Evolutionary conservation across 2,329 filamentous ascomycete species (phyloP), one percentile per base, ranked within the genome.

Genomic region (Geosmithia morbida): DNA sequence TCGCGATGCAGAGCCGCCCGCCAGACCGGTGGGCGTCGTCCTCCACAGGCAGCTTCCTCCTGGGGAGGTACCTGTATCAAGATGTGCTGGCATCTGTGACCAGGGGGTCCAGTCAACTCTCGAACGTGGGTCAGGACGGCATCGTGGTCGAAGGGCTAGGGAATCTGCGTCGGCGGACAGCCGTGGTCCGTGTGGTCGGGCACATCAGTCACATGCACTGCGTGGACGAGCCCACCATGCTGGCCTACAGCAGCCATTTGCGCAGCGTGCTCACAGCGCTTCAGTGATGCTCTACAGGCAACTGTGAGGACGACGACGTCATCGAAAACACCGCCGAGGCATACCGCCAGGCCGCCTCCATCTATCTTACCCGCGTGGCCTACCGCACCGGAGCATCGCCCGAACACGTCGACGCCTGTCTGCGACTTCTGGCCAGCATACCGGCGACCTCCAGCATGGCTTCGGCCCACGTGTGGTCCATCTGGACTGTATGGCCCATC

Each of bases 121-220:
- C 33, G 11, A 11, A 37, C 33, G 76, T 37, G 6, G 33, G 13
- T 11, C 33, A 37, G 33, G 33, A 37, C 33, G 33, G 33, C 33
- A 37, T 37, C 33, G 13, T 37, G 33, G 33, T 37, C 33, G 33
- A 37, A 11, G 33, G 33, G 13, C 33, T 37, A 11, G 33, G 11
- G 6, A 37, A 16, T 16, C 33, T 37, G 33, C 10, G 33, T 3
- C 33, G 33, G 33, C 33, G 6, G 33, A 37, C 33, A 11, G 33
- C 33, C 33, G 33, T 37, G 33, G 33, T 37, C 3, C 33, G 33
- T 11, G 33, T 37, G 11, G 33, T 37, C 11, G 33, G 33, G 5
- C 33, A 37, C 33, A 37, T 37, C 10, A 13, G 11, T 3, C 33
- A 11, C 11, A 37, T 37, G 33, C 33, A 37, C 14, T 5, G 33